Percentiles rank a stretch among this genome's conserved stretches.
These are phyloP conservation scores for Euphorbia celastroides DNA, from an alignment of 441 rosid species.

Conservation along the genomic window DNA sequence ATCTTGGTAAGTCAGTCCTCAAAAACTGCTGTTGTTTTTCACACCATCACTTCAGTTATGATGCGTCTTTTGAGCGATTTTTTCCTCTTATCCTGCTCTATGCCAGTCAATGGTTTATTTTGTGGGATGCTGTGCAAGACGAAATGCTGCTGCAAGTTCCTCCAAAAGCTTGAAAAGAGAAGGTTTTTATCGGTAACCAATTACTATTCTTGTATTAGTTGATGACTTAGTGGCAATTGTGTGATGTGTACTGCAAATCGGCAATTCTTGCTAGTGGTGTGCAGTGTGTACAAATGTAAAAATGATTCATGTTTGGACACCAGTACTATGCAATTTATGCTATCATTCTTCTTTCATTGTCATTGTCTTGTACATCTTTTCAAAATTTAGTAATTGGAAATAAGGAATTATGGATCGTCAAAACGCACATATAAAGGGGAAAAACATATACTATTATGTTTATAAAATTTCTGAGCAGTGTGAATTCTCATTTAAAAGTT, in stretches of 20 bases:
- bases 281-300: neutral
- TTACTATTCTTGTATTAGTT: too few species aligned
- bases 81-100: neutral
- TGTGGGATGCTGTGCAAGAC: constrained; percentile 89
- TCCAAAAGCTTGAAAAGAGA: constrained; percentile 44
- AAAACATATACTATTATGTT: too few species aligned
- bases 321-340: neutral
- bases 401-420: neutral
- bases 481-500: constrained; percentile 14
- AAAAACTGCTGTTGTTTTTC: neutral
- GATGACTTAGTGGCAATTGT: too few species aligned
- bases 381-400: neutral
- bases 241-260: too few species aligned
- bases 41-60: neutral
- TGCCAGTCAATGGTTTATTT: constrained; percentile 68
- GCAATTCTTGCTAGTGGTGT: too few species aligned
- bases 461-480: too few species aligned
- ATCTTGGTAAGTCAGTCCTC: constrained; percentile 53
- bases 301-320: neutral
- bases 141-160: constrained; percentile 46
- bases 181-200: constrained; percentile 1
- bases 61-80: neutral
- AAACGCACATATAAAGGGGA: too few species aligned
- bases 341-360: neutral
- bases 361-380: neutral